phyloP scores from a whole-genome alignment of 441 rosid genomes.

The Pelargonium citronellum region DNA sequence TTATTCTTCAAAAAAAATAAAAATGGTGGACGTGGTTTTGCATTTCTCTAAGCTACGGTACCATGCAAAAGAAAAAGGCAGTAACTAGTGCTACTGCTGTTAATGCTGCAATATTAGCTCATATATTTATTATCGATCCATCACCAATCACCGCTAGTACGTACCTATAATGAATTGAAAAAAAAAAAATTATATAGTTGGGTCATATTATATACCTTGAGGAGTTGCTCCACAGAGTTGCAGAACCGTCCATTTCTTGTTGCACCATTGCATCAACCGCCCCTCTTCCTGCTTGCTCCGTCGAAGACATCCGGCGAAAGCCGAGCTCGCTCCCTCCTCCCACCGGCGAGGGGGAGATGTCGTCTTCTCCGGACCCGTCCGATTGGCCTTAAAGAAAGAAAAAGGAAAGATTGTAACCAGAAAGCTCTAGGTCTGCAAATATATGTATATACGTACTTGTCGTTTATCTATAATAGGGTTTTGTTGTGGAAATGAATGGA shows the following conservation, averaged over 20 bases:
- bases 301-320: slow-evolving; percentile 18
- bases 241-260: slow-evolving; percentile 41
- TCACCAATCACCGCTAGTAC: no score
- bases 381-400: slow-evolving; percentile 33
- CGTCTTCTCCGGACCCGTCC: slow-evolving; percentile 80
- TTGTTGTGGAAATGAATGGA: neutral
- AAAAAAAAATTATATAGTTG: no score
- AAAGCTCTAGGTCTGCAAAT: no score
- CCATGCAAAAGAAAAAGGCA: slow-evolving; percentile 18
- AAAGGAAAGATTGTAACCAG: neutral
- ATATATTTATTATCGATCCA: no score
- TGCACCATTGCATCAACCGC: slow-evolving; percentile 33
- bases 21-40: slow-evolving; percentile 24
- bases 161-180: neutral
- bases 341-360: slow-evolving; percentile 31
- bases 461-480: neutral
- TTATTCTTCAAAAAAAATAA: slow-evolving; percentile 15
- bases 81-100: neutral
- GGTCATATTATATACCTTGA: slow-evolving; percentile 43
- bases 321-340: slow-evolving; percentile 33
- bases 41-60: slow-evolving; percentile 18
- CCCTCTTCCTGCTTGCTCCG: slow-evolving; percentile 35
- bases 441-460: neutral
- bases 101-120: no score
- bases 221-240: slow-evolving; percentile 59